Base-by-base conservation (phyloP, 352 stramenopile genomes). In the Blastocystis sp. region DNA sequence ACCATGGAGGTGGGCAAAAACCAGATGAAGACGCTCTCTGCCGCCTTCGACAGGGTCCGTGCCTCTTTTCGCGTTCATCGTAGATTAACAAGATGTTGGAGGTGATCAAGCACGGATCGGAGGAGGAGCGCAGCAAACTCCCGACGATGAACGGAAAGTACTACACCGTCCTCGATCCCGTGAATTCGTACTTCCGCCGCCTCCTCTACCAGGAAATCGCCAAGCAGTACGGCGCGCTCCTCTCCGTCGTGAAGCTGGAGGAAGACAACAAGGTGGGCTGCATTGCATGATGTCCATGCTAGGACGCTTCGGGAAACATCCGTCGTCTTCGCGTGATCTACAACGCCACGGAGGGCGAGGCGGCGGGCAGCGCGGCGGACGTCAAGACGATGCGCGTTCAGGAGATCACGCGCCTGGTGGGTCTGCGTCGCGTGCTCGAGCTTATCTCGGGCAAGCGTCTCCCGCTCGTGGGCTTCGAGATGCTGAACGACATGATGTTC, bases 401-500 rank as follows among this genome's bases (percentile, higher is more conserved):
- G 16, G 74, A 85, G 45, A 37, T 85, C 10, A 67, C 33, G 10
- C 67, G 45, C 16, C n/a, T 55, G 21, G 55, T 85, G 29, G 74
- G 74, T 2, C 33, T 85, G 33, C 74, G 74, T 35, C 74, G 74
- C 26, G 55, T 85, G 16, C 33, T 85, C 1, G 74, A 85, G 21
- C 19, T 69, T 31, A 67, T 85, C 31, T 67, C 74, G 9, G 74
- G 55, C 24, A 67, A 69, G 55, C 50, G 45, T 2, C n/a, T 85
- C 19, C 55, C 74, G 12, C 55, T 85, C 3, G 61, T 85, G 10
- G 74, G 74, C 19, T 85, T 70, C 26, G 74, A 85, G 55, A 85
- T 85, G 74, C 31, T 85, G 50, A 62, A 85, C 35, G 74, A 85
- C 45, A 9, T 85, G 6, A 85, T 85, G 74, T 85, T 85, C 29